Base-by-base conservation (phyloP, 768 basidiomycete genomes). In the Psilocybe subaeruginosa region DNA sequence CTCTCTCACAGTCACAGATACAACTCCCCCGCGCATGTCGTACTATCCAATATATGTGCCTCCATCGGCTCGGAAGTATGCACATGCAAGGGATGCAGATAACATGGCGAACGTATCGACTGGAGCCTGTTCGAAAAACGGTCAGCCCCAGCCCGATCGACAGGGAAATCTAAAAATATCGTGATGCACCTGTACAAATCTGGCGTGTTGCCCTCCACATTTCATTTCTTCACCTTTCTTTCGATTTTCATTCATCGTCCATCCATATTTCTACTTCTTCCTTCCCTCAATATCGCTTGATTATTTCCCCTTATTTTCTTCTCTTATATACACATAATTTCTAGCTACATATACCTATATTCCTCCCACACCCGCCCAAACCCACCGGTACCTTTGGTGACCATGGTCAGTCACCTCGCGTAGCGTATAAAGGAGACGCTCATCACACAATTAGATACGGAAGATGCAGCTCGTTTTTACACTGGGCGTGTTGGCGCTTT, bases 401-500 rank as follows among this genome's bases (percentile, higher is more conserved):
- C 37, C 9, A 7, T n/a, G 16, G 50, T 29, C 50, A 51, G 50
- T 29, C 50, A 30, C 50, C 27, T 51, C 50, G 23, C n/a, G 11
- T 50, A 30, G 23, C 23, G 23, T 23, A 29, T 9, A 8, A 14
- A 51, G 4, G 9, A 30, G 27, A 14, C 50, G 30, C 11, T 16
- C 30, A 14, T 51, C 30, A 30, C 4, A 6, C 11, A 5, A 0
- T 33, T 17, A 17, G n/a, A 33, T 12, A 12, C 14, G 6, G 33
- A 53, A 16, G 30, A 14, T 53, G 31, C 51, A 53, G 2, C 12
- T 33, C 33, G 51, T 31, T 17, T 53, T 53, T 19, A n/a, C 51
- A 31, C 33, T 53, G 35, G 51, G 51, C 51, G 51, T 53, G 30
- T 39, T 53, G 3, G 43, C 62, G 1, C 37, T 66, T 59, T 62